Percentiles rank a stretch among this genome's conserved stretches.
phyloP scores from a whole-genome alignment of 2,329 filamentous ascomycete genomes.

The Colletotrichum lentis region DNA sequence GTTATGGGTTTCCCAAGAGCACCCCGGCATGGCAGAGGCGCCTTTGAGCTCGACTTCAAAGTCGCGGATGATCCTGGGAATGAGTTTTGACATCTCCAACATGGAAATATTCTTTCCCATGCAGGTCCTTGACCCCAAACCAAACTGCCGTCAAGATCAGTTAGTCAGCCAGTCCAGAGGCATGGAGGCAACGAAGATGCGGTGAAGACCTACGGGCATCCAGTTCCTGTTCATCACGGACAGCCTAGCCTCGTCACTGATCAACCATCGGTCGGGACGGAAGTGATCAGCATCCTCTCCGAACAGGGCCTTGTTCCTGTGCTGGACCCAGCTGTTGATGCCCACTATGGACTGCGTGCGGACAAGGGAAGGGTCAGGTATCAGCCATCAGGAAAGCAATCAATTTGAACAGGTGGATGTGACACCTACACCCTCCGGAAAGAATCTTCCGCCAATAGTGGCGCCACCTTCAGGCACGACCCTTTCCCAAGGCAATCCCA shows the following conservation, averaged over 20 bases:
- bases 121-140: slow-evolving; percentile 53
- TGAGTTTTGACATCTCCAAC: slow-evolving; percentile 54
- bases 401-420: not conserved
- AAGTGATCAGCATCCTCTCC: slow-evolving; percentile 48
- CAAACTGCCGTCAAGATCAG: slow-evolving; percentile 46
- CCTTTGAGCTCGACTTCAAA: slow-evolving; percentile 47
- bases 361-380: no score
- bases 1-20: slow-evolving; percentile 49
- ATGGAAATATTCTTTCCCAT: slow-evolving; percentile 55
- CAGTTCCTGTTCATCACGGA: slow-evolving; percentile 45
- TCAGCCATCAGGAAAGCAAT: not conserved
- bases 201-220: slow-evolving; percentile 43
- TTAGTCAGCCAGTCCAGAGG: not conserved
- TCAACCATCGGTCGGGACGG: slow-evolving; percentile 54
- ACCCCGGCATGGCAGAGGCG: not conserved
- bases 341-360: slow-evolving; percentile 47
- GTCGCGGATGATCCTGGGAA: slow-evolving; percentile 49
- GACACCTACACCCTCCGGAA: slow-evolving; percentile 44
- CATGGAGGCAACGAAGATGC: rapidly evolving
- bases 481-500: slow-evolving; percentile 59
- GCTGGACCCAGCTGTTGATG: slow-evolving; percentile 49
- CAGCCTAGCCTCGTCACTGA: slow-evolving; percentile 41
- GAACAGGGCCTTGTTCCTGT: slow-evolving; percentile 46
- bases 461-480: slow-evolving; percentile 56
- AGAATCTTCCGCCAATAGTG: slow-evolving; percentile 48